A percentile compares a stretch with the other conserved stretches of the same genome.
Evolutionary conservation across 2,329 filamentous ascomycete genomes (phyloP).

Genomic region (Aspergillus eucalypticola): DNA sequence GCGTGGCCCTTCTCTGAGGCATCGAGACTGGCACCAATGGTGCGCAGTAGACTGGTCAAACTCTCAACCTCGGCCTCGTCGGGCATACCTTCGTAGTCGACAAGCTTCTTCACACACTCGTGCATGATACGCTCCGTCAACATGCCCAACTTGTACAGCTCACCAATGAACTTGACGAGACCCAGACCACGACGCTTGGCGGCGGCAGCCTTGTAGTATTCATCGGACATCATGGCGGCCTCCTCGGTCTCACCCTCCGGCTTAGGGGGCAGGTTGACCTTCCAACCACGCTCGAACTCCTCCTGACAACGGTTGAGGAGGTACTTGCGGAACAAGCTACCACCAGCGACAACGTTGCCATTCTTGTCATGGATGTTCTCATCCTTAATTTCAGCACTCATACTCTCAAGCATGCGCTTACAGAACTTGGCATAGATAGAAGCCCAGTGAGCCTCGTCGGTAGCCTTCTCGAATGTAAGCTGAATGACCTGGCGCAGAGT

Average conservation of each 20-base stretch:
- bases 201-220: slow-evolving; percentile 91
- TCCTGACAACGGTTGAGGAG: slow-evolving; percentile 97
- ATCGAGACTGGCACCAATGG: slow-evolving; percentile 87
- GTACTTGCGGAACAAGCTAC: slow-evolving; percentile 96
- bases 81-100: slow-evolving; percentile 89
- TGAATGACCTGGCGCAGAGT: slow-evolving; percentile 97
- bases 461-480: slow-evolving; percentile 98
- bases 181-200: slow-evolving; percentile 96
- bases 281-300: slow-evolving; percentile 98
- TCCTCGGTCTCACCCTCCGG: slow-evolving; percentile 73
- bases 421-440: slow-evolving; percentile 99
- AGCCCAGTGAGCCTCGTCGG: slow-evolving; percentile 97
- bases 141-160: slow-evolving; percentile 98
- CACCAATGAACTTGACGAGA: slow-evolving; percentile 98
- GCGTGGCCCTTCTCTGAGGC: slow-evolving; percentile 75
- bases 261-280: slow-evolving; percentile 76
- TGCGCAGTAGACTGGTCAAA: slow-evolving; percentile 86
- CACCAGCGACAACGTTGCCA: slow-evolving; percentile 84
- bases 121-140: slow-evolving; percentile 99
- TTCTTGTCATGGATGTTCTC: slow-evolving; percentile 91
- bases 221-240: slow-evolving; percentile 83
- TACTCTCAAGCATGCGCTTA: slow-evolving; percentile 92
- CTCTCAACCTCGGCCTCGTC: slow-evolving; percentile 97
- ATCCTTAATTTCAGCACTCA: slow-evolving; percentile 92
- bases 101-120: slow-evolving; percentile 94